Base-by-base conservation (phyloP, 371 early-diverging fungal genomes). In the Coemansia sp. region DNA sequence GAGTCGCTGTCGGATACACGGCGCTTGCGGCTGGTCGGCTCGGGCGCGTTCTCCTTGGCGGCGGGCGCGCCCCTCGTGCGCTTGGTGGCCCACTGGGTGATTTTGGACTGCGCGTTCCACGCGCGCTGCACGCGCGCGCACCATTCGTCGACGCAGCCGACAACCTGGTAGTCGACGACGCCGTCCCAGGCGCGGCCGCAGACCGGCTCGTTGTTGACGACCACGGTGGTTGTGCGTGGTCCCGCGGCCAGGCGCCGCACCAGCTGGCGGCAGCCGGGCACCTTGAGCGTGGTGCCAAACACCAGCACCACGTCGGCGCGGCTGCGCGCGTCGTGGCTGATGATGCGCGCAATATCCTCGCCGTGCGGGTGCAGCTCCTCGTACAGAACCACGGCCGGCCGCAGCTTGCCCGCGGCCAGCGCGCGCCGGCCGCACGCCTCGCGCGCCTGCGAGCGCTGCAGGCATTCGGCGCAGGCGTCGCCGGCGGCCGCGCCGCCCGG, bases 201-300 rank as follows among this genome's bases (percentile, higher is more conserved):
- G 30, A 76, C 64, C 4, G 75, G 78, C 51, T 73, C 77, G 41
- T 68, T 61, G 65, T 79, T 76, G 42, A 79, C 65, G 34, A 77
- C 11, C 14, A 79, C 43, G 5, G 68, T 69, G 0, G 75, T 74
- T 14, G 54, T 63, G 41, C 7, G 66, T 43, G 80, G 82, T 9
- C 80, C 76, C 10, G 84, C 82, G 11, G 97, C 93, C 13, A 95
- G 85, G 42, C 91, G 87, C 71, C 91, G 91, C 39, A 98, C 90
- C 41, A 99, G 84, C 71, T 86, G 81, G 57, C 93, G 92, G 42
- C 98, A 85, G 0, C 99, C 99, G 67, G 89, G 87, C 26, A 99
- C 94, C 73, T 94, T 95, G 20, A 99, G 86, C 7, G 94, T 92
- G 13, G 99, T 99, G 32, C 99, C 99, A 86, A 99, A 94, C 26